Base-by-base conservation (phyloP, 805 yeast species). In the Lipomyces starkeyi region DNA sequence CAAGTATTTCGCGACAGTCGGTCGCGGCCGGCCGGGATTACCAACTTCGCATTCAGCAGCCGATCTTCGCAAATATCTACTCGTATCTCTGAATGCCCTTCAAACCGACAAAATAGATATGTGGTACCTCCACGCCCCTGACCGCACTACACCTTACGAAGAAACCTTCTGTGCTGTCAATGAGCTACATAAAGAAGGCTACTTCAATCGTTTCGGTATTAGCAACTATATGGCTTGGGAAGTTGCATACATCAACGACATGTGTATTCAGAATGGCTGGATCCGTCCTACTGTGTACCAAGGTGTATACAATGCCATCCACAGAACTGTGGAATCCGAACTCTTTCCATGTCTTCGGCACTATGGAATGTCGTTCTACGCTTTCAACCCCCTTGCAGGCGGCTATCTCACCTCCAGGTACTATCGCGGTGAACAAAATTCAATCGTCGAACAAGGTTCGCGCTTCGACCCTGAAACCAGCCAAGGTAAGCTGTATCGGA, bases 291-390 rank as follows among this genome's bases (percentile, higher is more conserved):
- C 73, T 8, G 71, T 71, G 9, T 73, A 67, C 65, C 75, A 75
- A 57, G 77, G 76, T 20, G 73, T 74, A 20, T 75, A 75, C 65
- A 75, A 75, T 58, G 71, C 73, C 2, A 63, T 74, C 34, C 59
- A 73, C 35, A 63, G 76, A 27, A 61, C 58, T 43, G 53, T 54
- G 14, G 76, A 74, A 61, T 22, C 52, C 6, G 69, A 68, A 11
- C 59, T 74, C 32, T 70, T 74, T 53, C 76, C 76, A 0, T 34
- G 67, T 25, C 58, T 73, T 47, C 64, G 74, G 55, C 64, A 73
- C 58, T 66, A 63, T 7, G 62, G 64, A 0, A 70, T 74, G 14
- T 35, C 74, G 1, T 73, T 73, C 57, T 73, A 71, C 59, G 76
- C 76, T 29, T 74, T 71, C 53, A 70, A 43, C 14, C 63, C 63